Evolutionary conservation across 2,329 filamentous ascomycete genomes (phyloP).

Genomic region (Pseudocercospora crystallina): DNA sequence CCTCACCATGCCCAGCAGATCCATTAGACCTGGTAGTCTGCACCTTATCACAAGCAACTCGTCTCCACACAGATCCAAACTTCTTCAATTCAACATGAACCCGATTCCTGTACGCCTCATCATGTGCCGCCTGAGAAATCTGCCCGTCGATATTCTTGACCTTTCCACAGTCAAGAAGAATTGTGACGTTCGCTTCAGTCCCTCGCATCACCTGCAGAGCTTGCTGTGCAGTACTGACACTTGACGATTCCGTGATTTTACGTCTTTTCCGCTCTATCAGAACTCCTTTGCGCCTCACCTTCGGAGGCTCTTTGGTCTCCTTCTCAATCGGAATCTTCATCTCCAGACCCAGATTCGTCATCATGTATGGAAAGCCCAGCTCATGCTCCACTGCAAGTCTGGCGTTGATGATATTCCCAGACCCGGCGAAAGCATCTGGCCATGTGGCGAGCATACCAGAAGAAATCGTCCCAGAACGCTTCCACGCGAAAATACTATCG

Average conservation of each 20-base stretch:
- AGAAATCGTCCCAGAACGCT: not conserved
- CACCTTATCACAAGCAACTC: not conserved
- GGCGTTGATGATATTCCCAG: not conserved
- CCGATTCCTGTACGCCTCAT: not conserved
- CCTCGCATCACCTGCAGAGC: not conserved
- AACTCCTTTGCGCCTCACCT: not conserved
- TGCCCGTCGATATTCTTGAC: not conserved
- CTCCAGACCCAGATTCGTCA: not conserved
- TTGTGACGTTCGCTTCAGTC: not conserved
- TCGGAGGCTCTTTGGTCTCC: not conserved
- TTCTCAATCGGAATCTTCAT: not conserved
- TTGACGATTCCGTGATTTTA: not conserved
- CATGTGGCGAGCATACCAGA: not conserved
- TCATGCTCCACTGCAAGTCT: not conserved
- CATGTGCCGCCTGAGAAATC: not conserved
- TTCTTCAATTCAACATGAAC: not conserved
- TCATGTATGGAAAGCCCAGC: not conserved
- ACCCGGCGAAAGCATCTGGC: not conserved
- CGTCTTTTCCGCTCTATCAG: not conserved
- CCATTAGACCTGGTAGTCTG: not conserved
- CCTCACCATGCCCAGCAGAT: not conserved
- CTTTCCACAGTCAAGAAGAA: not conserved
- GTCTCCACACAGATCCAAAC: not conserved
- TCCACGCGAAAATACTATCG: conserved; percentile 17
- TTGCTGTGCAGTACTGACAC: not conserved